Evolutionary conservation across 371 early-diverging fungal species (phyloP).

Genomic region (Blyttiomyces sp.): DNA sequence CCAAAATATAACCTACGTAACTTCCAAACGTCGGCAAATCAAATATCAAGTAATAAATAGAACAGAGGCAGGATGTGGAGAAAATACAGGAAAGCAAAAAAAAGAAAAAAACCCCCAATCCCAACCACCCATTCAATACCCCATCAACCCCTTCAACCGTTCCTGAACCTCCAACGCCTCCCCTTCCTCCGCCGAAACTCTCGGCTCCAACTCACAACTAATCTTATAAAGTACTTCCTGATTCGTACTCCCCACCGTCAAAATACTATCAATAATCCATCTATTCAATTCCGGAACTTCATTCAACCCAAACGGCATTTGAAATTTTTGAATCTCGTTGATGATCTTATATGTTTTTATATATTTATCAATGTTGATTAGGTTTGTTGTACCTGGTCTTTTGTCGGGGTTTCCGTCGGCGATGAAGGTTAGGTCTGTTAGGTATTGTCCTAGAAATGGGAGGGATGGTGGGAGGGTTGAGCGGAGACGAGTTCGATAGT

Average conservation of each 20-base stretch:
- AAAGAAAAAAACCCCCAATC: background rate
- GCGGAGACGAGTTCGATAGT: constrained; percentile 67
- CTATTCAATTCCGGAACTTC: no score
- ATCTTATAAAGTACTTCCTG: constrained; percentile 60
- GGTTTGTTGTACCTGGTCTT: constrained; percentile 30
- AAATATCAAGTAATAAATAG: no score
- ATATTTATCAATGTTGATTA: constrained; percentile 84
- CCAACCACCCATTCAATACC: constrained; percentile 16
- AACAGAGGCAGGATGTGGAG: no score
- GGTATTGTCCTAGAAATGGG: constrained; percentile 74
- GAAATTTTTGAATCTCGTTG: constrained; percentile 75
- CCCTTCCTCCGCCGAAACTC: no score
- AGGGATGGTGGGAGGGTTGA: constrained; percentile 66
- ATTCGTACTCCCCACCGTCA: constrained; percentile 56
- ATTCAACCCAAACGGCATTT: constrained; percentile 61
- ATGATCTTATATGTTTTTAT: constrained; percentile 63
- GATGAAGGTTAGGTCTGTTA: constrained; percentile 85
- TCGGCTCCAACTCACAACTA: constrained; percentile 79
- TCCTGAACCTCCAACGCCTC: constrained; percentile 3
- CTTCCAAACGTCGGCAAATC: no score
- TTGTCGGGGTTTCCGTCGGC: constrained; percentile 63
- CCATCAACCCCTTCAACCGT: constrained; percentile 2
- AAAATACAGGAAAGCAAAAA: background rate
- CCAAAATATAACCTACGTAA: no score
- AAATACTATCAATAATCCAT: no score